These are phyloP conservation scores for Pichia cactophila DNA, from an alignment of 1,139 yeast species.

Conservation along the genomic window DNA sequence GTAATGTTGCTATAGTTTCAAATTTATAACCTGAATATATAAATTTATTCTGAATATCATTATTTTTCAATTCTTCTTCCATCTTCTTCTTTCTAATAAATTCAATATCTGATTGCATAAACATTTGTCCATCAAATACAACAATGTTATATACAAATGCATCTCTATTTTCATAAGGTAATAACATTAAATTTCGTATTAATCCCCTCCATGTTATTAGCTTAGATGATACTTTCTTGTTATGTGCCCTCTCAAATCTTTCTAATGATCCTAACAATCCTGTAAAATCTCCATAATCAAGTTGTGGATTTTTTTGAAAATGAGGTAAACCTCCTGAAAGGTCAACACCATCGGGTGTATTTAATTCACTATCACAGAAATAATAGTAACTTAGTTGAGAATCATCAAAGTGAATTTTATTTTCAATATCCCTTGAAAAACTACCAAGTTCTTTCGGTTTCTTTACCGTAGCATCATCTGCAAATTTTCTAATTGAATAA, in stretches of 20 bases:
- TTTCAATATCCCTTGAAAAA: constrained; percentile 50
- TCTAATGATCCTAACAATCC: constrained; percentile 51
- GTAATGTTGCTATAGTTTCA: constrained; percentile 68
- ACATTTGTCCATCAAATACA: constrained; percentile 77
- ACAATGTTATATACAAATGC: constrained; percentile 57
- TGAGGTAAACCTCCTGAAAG: constrained; percentile 55
- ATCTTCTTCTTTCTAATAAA: constrained; percentile 22
- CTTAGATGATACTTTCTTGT: constrained; percentile 48
- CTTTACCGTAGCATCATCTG: constrained; percentile 48
- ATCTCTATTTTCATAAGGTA: constrained; percentile 52
- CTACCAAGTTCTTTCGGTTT: constrained; percentile 69
- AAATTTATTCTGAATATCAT: constrained; percentile 39
- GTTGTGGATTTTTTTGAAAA: constrained; percentile 36
- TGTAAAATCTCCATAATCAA: constrained; percentile 34
- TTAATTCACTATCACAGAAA: constrained; percentile 61
- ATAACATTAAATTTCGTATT: constrained; percentile 57
- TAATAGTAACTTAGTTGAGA: constrained; percentile 60
- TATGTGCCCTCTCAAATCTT: constrained; percentile 43
- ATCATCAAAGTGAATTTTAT: constrained; percentile 42
- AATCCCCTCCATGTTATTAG: constrained; percentile 80
- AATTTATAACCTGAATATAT: constrained; percentile 77
- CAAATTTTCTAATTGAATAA: constrained; percentile 39
- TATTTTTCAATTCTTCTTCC: constrained; percentile 26
- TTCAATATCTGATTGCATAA: constrained; percentile 57
- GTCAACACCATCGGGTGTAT: constrained; percentile 42